These are phyloP conservation scores for Lycium barbarum DNA, from an alignment of 257 asterid genomes.

Conservation along the genomic window DNA sequence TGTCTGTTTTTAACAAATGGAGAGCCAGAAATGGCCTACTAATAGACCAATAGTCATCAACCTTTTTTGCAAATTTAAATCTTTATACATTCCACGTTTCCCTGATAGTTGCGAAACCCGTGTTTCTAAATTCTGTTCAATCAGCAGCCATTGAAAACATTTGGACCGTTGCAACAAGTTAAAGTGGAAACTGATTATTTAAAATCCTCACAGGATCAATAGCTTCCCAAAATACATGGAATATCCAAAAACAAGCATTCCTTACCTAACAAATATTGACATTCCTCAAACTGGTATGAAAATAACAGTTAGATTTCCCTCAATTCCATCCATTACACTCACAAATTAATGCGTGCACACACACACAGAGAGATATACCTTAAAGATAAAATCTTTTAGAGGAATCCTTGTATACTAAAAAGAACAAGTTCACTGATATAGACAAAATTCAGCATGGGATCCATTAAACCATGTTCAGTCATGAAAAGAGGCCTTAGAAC, in stretches of 20 bases:
- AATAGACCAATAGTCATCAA: not conserved
- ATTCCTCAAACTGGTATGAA: slow-evolving; percentile 4
- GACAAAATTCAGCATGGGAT: not conserved
- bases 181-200: not conserved
- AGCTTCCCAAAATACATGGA: not conserved
- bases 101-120: not conserved
- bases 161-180: not conserved
- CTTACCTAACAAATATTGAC: not conserved
- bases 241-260: not conserved
- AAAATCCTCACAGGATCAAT: slow-evolving; percentile 9
- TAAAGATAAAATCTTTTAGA: not conserved
- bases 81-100: not conserved
- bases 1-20: not conserved
- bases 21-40: not conserved
- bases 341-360: not conserved
- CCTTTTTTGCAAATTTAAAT: not conserved
- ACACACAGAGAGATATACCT: not conserved
- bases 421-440: not conserved
- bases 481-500: not conserved
- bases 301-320: not conserved
- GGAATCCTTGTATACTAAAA: not conserved
- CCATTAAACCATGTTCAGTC: not conserved
- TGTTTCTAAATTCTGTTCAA: slow-evolving; percentile 1
- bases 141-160: not conserved
- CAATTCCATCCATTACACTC: not conserved